Conservation (phyloP, 2,329 filamentous ascomycete genomes). For the Dactylellina cionopaga region DNA sequence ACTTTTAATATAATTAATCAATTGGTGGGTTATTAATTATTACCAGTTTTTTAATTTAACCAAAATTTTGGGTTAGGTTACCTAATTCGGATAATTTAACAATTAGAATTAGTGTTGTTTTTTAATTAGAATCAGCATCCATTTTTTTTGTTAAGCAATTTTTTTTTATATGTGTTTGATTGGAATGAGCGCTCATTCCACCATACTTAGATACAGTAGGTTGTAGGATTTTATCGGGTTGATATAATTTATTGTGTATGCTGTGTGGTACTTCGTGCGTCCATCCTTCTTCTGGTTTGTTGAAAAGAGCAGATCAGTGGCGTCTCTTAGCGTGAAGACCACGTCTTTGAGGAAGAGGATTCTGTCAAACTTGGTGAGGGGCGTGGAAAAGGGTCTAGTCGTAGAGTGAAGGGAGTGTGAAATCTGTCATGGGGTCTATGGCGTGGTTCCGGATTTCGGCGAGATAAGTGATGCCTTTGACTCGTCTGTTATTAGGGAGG, state of each 20-base stretch:
- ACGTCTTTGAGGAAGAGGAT: slow-evolving; percentile 77
- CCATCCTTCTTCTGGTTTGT: slow-evolving; percentile 70
- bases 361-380: slow-evolving; percentile 64
- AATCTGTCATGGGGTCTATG: slow-evolving; percentile 68
- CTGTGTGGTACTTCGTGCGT: slow-evolving; percentile 63
- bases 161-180: too few species aligned
- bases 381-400: slow-evolving; percentile 20
- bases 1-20: too few species aligned
- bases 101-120: too few species aligned
- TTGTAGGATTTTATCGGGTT: slow-evolving; percentile 77
- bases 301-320: slow-evolving; percentile 70
- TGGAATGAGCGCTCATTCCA: too few species aligned
- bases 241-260: slow-evolving; percentile 77
- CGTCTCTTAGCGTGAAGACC: slow-evolving; percentile 65
- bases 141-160: too few species aligned
- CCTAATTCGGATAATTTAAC: too few species aligned
- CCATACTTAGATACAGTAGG: too few species aligned
- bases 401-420: slow-evolving; percentile 35
- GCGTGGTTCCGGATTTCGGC: slow-evolving; percentile 78
- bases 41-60: too few species aligned
- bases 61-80: too few species aligned
- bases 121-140: too few species aligned
- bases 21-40: too few species aligned
- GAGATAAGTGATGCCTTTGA: slow-evolving; percentile 78
- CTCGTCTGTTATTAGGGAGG: slow-evolving; percentile 70